Conservation (phyloP, 2,329 filamentous ascomycete species). For the Nothophoma quercina region DNA sequence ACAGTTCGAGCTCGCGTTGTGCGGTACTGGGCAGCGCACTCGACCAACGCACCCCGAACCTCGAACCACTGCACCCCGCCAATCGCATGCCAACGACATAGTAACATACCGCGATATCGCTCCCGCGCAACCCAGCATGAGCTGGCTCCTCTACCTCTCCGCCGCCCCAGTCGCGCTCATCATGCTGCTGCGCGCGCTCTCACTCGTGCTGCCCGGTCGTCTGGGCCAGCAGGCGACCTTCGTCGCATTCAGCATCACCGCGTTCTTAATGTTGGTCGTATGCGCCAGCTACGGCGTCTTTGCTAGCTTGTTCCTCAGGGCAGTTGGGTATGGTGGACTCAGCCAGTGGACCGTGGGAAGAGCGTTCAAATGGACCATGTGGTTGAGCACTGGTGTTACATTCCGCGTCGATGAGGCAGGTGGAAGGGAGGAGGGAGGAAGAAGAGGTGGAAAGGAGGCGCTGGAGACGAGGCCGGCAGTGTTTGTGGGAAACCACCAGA, state of each 20-base stretch:
- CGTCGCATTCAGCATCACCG: slow-evolving; percentile 67
- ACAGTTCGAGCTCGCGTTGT: neutral
- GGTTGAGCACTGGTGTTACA: slow-evolving; percentile 74
- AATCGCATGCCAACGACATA: slow-evolving; percentile 14
- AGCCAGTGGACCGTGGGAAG: slow-evolving; percentile 86
- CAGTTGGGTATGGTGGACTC: slow-evolving; percentile 75
- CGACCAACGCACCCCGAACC: neutral
- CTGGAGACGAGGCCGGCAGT: slow-evolving; percentile 73
- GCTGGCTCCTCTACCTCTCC: slow-evolving; percentile 42
- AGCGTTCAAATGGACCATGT: slow-evolving; percentile 82
- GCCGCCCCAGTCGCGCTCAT: slow-evolving; percentile 36
- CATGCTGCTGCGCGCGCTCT: slow-evolving; percentile 39
- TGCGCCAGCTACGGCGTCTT: slow-evolving; percentile 76
- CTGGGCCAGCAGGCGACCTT: slow-evolving; percentile 60
- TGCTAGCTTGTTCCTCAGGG: slow-evolving; percentile 73
- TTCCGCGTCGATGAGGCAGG: slow-evolving; percentile 69
- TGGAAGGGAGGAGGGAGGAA: slow-evolving; percentile 36
- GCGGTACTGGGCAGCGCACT: neutral
- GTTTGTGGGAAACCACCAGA: slow-evolving; percentile 95
- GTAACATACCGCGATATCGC: slow-evolving; percentile 7
- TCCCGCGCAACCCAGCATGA: slow-evolving; percentile 32
- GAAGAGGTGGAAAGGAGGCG: slow-evolving; percentile 44
- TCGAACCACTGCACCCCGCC: slow-evolving; percentile 10
- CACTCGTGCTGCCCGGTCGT: slow-evolving; percentile 38
- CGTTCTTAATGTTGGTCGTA: slow-evolving; percentile 46